A percentile compares a stretch with the other conserved stretches of the same genome.
Conservation (phyloP, 768 basidiomycete species). For the Boletus pseudo-olivaceus region DNA sequence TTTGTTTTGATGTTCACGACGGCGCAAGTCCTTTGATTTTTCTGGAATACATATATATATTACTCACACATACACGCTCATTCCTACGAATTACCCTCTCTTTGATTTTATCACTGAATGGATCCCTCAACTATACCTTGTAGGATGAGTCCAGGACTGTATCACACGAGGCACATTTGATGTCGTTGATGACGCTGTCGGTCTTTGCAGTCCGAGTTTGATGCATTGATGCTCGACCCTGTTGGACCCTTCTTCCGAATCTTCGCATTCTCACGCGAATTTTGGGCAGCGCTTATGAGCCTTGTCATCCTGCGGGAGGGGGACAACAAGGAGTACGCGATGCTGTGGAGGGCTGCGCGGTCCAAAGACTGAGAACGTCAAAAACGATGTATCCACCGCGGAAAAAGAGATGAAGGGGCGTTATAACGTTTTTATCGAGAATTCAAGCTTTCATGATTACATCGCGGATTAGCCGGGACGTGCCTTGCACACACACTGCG, state of each 20-base stretch:
- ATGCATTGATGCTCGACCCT: conserved; percentile 1
- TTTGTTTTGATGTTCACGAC: not conserved
- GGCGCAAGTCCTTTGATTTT: conserved; percentile 15
- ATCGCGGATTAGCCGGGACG: conserved; percentile 20
- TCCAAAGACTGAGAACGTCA: not conserved
- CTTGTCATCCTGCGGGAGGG: conserved; percentile 1
- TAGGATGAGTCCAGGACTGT: not conserved
- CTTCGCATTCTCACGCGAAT: conserved; percentile 14
- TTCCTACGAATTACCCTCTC: conserved; percentile 15
- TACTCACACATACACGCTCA: conserved; percentile 27
- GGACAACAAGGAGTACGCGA: conserved; percentile 12
- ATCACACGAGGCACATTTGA: no score
- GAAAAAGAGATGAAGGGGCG: not conserved
- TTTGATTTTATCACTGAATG: conserved; percentile 11
- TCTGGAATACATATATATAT: conserved; percentile 21
- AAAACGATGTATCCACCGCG: not conserved
- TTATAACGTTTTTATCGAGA: not conserved
- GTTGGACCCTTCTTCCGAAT: not conserved
- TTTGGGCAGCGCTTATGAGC: not conserved
- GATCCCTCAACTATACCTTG: conserved; percentile 8
- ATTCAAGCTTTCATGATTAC: not conserved
- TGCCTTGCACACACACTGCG: conserved; percentile 14
- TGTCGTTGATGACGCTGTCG: no score
- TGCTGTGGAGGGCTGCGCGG: not conserved
- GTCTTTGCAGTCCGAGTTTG: not conserved